Base-by-base conservation (phyloP, 805 yeast genomes). In the Ascoidea asiatica region DNA sequence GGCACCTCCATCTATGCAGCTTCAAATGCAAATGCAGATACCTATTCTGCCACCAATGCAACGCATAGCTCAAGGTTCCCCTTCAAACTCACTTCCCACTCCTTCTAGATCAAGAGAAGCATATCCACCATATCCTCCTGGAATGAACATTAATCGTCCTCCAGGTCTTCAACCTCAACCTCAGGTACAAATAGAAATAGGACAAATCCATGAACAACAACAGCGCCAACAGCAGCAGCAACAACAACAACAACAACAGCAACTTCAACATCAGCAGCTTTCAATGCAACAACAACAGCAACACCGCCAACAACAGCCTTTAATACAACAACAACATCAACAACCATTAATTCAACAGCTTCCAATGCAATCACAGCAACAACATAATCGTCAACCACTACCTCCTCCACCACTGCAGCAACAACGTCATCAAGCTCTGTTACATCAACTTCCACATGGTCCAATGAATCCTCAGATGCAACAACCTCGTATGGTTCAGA, bases 281-380 rank as follows among this genome's bases (percentile, higher is more conserved):
- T 58, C 56, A 40, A 57, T 54, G 35, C 52, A 42, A 36, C 55
- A 51, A 21, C 58, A 51, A 19, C 52, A 49, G 43, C 55, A 44
- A 36, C 47, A 48, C 8, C 51, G 44, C 42, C 53, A 48, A 42
- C 52, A 17, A 45, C 52, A 42, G 20, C 40, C 39, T 17, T 46
- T 43, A 38, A 57, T 44, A 40, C 43, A 39, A 38, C 50, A 37
- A 20, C 52, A 39, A 29, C 54, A 46, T 39, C 48, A 35, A 36
- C 49, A 47, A 23, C 21, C 40, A 5, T 41, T 40, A 19, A 21
- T 13, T 13, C 23, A 20, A 7, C 40, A 38, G 7, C 40, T 13
- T 6, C 40, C 5, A 19, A 5, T 5, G 5, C 20, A n/a, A 11
- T 21, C 6, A 15, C 40, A 17, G 7, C 40, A 38, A 21, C 35